These are phyloP conservation scores for Kwoniella sp. DNA, from an alignment of 768 basidiomycete species.

Conservation along the genomic window DNA sequence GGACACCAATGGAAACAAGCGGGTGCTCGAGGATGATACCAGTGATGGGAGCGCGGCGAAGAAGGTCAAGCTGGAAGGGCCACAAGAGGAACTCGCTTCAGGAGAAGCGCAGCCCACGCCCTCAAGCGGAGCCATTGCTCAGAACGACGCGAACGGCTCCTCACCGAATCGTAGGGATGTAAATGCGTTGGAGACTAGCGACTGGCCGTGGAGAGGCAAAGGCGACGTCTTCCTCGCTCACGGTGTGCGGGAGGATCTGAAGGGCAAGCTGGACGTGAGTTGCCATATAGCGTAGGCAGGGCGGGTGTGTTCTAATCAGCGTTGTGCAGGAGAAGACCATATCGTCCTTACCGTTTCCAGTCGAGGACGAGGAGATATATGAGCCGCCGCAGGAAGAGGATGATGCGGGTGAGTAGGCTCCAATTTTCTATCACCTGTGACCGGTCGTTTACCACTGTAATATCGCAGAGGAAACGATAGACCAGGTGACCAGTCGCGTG, in stretches of 20 bases:
- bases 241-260: constrained; percentile 31
- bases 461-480: constrained; percentile 39
- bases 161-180: too few relatives aligned
- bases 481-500: constrained; percentile 39
- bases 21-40: too few relatives aligned
- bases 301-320: too few relatives aligned
- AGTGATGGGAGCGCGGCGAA: too few relatives aligned
- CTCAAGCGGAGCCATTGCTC: too few relatives aligned
- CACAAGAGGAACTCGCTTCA: too few relatives aligned
- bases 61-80: too few relatives aligned
- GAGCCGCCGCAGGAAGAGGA: constrained; percentile 45
- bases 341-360: constrained; percentile 35
- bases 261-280: constrained; percentile 27
- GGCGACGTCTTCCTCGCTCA: constrained; percentile 46
- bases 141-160: too few relatives aligned
- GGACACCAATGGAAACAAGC: too few relatives aligned
- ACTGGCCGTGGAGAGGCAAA: constrained; percentile 16
- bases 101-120: too few relatives aligned
- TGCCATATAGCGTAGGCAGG: neutral
- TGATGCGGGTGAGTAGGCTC: constrained; percentile 21
- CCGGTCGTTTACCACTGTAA: neutral
- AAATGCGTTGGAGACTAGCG: too few relatives aligned
- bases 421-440: neutral
- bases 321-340: constrained; percentile 19
- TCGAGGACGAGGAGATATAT: constrained; percentile 47